These are phyloP conservation scores for Paulownia fortunei DNA, from an alignment of 257 asterid species.

Conservation along the genomic window DNA sequence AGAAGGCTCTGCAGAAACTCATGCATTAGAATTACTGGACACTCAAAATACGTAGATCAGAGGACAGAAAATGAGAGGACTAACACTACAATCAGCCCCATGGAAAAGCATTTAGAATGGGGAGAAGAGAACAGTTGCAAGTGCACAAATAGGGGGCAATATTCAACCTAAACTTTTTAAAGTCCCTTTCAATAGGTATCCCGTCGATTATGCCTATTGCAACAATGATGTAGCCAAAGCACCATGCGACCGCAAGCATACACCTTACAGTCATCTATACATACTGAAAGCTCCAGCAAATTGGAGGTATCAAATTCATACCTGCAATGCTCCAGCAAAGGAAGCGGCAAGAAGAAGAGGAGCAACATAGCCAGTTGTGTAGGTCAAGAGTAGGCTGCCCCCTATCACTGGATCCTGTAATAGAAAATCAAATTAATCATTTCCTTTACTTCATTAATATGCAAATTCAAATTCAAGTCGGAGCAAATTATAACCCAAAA, in stretches of 20 bases:
- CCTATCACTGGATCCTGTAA: slow-evolving; percentile 84
- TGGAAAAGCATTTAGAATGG: neutral
- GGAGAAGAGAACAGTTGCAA: neutral
- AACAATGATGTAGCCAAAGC: no score
- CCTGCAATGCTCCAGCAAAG: slow-evolving; percentile 98
- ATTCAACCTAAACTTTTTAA: no score
- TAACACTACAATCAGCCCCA: neutral
- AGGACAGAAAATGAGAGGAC: neutral
- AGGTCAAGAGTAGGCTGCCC: slow-evolving; percentile 85
- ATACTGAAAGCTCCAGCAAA: neutral
- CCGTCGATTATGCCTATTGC: no score
- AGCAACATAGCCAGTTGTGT: slow-evolving; percentile 94
- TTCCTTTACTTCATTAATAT: neutral
- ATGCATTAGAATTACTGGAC: slow-evolving; percentile 22
- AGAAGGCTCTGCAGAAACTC: slow-evolving; percentile 80
- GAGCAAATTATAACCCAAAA: neutral
- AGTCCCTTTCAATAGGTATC: no score
- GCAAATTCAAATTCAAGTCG: neutral
- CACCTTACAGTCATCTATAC: neutral
- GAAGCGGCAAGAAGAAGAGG: slow-evolving; percentile 98
- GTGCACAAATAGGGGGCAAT: neutral
- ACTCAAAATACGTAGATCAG: neutral
- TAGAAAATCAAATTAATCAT: neutral
- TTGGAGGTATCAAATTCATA: slow-evolving; percentile 29
- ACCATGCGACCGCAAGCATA: neutral